Base-by-base conservation (phyloP, 441 rosid genomes). In the Raphanus hybrid region DNA sequence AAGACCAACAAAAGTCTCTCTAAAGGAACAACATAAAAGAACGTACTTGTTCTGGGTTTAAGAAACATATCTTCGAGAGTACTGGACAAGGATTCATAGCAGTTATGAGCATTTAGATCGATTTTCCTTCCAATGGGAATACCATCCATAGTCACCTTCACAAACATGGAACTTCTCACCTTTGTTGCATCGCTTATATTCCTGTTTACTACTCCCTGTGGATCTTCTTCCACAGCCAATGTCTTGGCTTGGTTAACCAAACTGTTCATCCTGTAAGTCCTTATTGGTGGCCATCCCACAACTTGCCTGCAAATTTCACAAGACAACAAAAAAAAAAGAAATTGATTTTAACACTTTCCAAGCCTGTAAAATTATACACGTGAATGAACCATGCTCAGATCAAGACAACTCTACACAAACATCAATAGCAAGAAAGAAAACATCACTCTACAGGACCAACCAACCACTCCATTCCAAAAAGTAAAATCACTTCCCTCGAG, bases 221-320 rank as follows among this genome's bases (percentile, higher is more conserved):
- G 86, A 63, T 84, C 93, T 76, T 84, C 93, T 76, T 92, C 91
- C 43, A 75, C 71, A 50, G 84, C 78, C 12, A 32, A 84, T 20
- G 88, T 64, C 83, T 89, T 95, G 59, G 82, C 82, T 75, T 86
- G 91, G 84, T 84, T 90, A 78, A 72, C 86, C 91, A 92, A 86
- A 84, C 86, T 87, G 84, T 92, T 92, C 88, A 90, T 88, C 69
- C 98, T 85, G 76, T 86, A 85, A 64, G 89, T 78, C 85, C 97
- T 88, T 72, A 95, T 79, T 10, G 99, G 99, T 78, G 99, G 99
- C 99, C 99, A 95, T 59, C 99, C 99, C 66, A 91, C 92, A 50
- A 89, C 92, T 75, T 90, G 98, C 79, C 91, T 90, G 89, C 74
- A 79, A 52, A 64, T 1, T 41, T 62, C 11, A 8, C 29, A 69